Conservation (phyloP, 2,329 filamentous ascomycete species). For the Cadophora gregata region DNA sequence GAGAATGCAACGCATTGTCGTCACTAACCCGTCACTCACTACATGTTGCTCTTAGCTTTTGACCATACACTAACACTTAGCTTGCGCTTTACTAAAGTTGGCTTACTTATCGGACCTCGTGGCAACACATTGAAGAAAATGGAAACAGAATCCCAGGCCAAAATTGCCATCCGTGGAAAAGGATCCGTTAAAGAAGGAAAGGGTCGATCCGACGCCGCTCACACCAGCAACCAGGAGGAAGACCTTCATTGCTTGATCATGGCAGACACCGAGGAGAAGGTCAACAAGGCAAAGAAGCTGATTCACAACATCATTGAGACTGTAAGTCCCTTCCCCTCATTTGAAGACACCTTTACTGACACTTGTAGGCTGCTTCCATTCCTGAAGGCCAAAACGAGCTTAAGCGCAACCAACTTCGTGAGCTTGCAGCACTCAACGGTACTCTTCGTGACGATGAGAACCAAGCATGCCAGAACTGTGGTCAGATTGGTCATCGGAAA, state of each 20-base stretch:
- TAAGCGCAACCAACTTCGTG: constrained; percentile 97
- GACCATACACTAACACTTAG: constrained; percentile 84
- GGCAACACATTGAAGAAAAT: constrained; percentile 99
- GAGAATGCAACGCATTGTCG: constrained; percentile 43
- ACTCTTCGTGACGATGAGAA: constrained; percentile 99
- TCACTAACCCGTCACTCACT: constrained; percentile 47
- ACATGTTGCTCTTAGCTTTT: constrained; percentile 46
- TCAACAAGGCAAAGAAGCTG: constrained; percentile 98
- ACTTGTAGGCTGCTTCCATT: constrained; percentile 86
- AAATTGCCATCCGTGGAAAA: constrained; percentile 99
- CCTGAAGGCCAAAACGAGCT: constrained; percentile 98
- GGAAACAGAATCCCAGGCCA: constrained; percentile 95
- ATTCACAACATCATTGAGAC: constrained; percentile 99
- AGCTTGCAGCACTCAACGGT: constrained; percentile 97
- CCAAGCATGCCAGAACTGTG: constrained; percentile 98
- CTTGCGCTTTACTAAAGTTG: constrained; percentile 88
- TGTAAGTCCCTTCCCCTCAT: constrained; percentile 60
- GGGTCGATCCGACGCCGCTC: constrained; percentile 96
- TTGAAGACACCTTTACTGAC: constrained; percentile 42
- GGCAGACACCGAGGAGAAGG: constrained; percentile 99
- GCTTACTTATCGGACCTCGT: constrained; percentile 99
- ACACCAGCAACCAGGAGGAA: constrained; percentile 99
- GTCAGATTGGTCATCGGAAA: constrained; percentile 98
- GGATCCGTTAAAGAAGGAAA: constrained; percentile 99
- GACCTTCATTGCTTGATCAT: constrained; percentile 99